Base-by-base conservation (phyloP, 148 eudicot species). In the Polygonum aviculare region DNA sequence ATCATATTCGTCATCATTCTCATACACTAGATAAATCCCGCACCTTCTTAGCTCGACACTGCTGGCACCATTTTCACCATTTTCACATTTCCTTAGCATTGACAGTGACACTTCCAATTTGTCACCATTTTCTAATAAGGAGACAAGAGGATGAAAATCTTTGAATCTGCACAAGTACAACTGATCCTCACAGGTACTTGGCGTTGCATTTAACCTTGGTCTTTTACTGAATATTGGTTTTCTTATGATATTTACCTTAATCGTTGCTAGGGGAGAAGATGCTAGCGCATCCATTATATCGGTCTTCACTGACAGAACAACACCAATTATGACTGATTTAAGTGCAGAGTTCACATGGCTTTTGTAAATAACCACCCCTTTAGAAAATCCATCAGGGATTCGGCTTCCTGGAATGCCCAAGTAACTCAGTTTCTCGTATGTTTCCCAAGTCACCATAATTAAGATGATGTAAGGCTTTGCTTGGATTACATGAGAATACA, bases 341-440 rank as follows among this genome's bases (percentile, higher is more conserved):
- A 90, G 75, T 55, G 73, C 80, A 50, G 67, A 73, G 80, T 90
- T 85, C 72, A 57, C 85, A 67, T 50, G 85, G 78, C 78, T 45
- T 38, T 67, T 40, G 41, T 83, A 90, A 44, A 41, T 69, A 10
- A 86, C 78, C 44, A 44, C 77, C 19, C 44, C 65, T 33, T 38
- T 78, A 79, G 82, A 77, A 83, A 89, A 84, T 89, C 90, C 87
- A n/a, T 75, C 83, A 6, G 93, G 93, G 48, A 89, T 87, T 73
- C 74, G 47, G 31, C 83, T 77, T 38, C 93, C 90, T 7, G 90
- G 90, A 75, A 86, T 14, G 59, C 86, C 80, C 47, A 89, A 40
- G 75, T 63, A 84, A 82, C 11, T 54, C 60, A 87, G 75, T 12
- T 83, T 83, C 78, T 71, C 87, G 82, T 87, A 69, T 44, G 67